A percentile compares a stretch with the other conserved stretches of the same genome.
phyloP scores from a whole-genome alignment of 2,329 filamentous ascomycete genomes.

The Stemphylium lycopersici region DNA sequence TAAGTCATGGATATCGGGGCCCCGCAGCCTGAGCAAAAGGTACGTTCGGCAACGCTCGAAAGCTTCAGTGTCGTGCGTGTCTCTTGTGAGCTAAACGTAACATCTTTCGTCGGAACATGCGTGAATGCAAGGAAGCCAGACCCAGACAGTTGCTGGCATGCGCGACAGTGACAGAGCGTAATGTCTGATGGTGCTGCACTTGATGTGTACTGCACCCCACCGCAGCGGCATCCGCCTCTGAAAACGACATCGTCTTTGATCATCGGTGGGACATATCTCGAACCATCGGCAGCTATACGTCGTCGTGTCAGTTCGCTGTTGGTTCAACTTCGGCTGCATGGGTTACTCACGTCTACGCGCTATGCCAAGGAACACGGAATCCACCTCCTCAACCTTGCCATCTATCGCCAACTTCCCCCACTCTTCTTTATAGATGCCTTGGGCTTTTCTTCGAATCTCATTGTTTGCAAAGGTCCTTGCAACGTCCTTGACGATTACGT shows the following conservation, averaged over 20 bases:
- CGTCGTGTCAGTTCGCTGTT: not conserved
- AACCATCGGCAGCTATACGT: constrained; percentile 34
- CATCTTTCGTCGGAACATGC: constrained; percentile 40
- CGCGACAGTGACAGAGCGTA: constrained; percentile 56
- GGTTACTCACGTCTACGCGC: constrained; percentile 40
- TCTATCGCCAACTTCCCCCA: constrained; percentile 48
- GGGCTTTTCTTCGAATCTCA: constrained; percentile 43
- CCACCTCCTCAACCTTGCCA: constrained; percentile 48
- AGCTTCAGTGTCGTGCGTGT: constrained; percentile 44
- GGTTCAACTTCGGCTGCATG: not conserved
- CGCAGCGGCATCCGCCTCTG: constrained; percentile 54
- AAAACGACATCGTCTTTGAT: constrained; percentile 30
- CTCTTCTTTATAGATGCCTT: constrained; percentile 44
- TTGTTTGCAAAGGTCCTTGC: constrained; percentile 36
- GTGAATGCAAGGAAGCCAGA: constrained; percentile 54
- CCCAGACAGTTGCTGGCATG: constrained; percentile 57
- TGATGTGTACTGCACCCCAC: constrained; percentile 51
- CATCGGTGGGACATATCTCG: constrained; percentile 21
- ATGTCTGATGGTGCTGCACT: constrained; percentile 45
- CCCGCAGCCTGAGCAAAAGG: constrained; percentile 56
- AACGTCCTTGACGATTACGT: constrained; percentile 35
- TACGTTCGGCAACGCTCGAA: constrained; percentile 51
- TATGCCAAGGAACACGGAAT: constrained; percentile 48
- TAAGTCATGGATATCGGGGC: constrained; percentile 55
- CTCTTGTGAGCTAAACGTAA: constrained; percentile 44